phyloP scores from a whole-genome alignment of 306 rosid genomes.

The Fragaria vesca region DNA sequence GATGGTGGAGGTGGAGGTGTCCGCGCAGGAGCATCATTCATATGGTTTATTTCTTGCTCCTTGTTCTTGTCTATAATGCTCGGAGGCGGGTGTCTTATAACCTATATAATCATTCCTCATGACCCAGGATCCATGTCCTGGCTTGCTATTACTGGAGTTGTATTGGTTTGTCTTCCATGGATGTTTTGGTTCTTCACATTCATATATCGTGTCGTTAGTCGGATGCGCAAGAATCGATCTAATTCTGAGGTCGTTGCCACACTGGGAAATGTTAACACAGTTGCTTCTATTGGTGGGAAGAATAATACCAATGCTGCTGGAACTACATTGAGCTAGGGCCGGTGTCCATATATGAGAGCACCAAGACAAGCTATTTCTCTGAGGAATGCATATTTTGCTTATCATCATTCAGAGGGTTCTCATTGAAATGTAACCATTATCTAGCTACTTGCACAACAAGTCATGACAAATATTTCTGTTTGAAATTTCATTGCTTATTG shows the following conservation, averaged over 20 bases:
- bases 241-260: conserved; percentile 21
- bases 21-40: conserved; percentile 58
- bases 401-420: background rate
- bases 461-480: background rate
- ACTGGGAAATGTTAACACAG: background rate
- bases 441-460: background rate
- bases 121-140: conserved; percentile 35
- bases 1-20: conserved; percentile 29
- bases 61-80: conserved; percentile 41
- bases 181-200: conserved; percentile 68
- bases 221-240: conserved; percentile 14
- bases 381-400: background rate
- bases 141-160: conserved; percentile 56
- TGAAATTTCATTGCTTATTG: background rate
- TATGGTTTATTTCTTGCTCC: conserved; percentile 49
- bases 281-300: background rate
- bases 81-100: conserved; percentile 64
- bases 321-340: background rate
- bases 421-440: background rate
- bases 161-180: conserved; percentile 83
- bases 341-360: background rate
- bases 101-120: conserved; percentile 48
- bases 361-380: background rate
- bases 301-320: background rate
- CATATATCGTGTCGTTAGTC: conserved; percentile 54